phyloP scores from a whole-genome alignment of 2,329 filamentous ascomycete genomes.

The Pestalotiopsis sp. region DNA sequence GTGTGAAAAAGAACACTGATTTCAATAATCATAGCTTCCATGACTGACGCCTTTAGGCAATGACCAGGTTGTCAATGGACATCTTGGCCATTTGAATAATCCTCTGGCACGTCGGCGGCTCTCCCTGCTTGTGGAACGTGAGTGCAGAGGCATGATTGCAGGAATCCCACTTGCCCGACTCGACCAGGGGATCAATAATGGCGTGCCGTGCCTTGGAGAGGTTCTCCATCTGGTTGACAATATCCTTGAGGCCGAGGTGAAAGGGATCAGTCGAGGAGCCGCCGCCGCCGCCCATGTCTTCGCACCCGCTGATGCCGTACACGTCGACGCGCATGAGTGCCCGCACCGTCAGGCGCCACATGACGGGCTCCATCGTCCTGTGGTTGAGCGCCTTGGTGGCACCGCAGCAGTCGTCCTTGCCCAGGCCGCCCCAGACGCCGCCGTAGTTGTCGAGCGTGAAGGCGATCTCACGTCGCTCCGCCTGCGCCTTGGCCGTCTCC shows the following conservation, averaged over 20 bases:
- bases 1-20: conserved; percentile 18
- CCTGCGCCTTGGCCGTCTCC: conserved; percentile 48
- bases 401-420: conserved; percentile 28
- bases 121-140: conserved; percentile 32
- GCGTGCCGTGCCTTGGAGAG: conserved; percentile 51
- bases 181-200: conserved; percentile 47
- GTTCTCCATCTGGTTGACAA: conserved; percentile 56
- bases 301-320: conserved; percentile 46
- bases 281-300: background rate
- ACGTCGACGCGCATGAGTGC: conserved; percentile 59
- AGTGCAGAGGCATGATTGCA: conserved; percentile 22
- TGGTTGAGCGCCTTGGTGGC: conserved; percentile 38
- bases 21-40: background rate
- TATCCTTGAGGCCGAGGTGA: conserved; percentile 56
- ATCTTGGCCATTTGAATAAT: conserved; percentile 57
- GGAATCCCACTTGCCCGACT: conserved; percentile 36
- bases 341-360: conserved; percentile 58
- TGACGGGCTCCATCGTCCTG: conserved; percentile 49
- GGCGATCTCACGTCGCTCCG: conserved; percentile 41
- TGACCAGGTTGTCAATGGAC: conserved; percentile 57
- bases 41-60: conserved; percentile 40
- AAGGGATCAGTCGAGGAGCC: conserved; percentile 25
- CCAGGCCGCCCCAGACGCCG: conserved; percentile 46
- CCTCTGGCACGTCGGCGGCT: conserved; percentile 48
- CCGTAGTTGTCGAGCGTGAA: conserved; percentile 52